These are phyloP conservation scores for Bryopsis sp. DNA, from an alignment of 139 green algal species.

Conservation along the genomic window DNA sequence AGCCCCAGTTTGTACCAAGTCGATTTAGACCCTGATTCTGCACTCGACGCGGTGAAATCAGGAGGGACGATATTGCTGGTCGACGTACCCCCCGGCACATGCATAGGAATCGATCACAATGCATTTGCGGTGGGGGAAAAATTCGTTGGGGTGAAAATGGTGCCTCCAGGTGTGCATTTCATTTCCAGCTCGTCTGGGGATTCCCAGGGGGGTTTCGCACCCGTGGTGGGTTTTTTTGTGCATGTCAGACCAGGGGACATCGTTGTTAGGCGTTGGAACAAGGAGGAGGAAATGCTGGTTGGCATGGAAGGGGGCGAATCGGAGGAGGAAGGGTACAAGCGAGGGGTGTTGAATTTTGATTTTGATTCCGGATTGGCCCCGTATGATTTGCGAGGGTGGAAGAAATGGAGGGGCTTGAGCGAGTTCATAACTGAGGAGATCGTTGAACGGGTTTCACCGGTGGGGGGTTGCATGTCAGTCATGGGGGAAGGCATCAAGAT, in stretches of 20 bases:
- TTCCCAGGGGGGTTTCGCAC: conserved; percentile 27
- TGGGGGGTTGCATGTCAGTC: no score
- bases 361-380: conserved; percentile 66
- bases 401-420: conserved; percentile 45
- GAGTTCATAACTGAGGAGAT: conserved; percentile 30
- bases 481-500: no score
- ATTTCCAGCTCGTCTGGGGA: conserved; percentile 26
- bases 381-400: conserved; percentile 55
- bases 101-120: conserved; percentile 75
- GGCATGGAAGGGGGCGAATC: conserved; percentile 46
- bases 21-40: conserved; percentile 46
- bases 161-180: conserved; percentile 77
- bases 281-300: conserved; percentile 40
- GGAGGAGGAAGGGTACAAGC: conserved; percentile 41
- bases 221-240: conserved; percentile 45
- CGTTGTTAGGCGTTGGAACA: conserved; percentile 49
- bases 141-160: conserved; percentile 87
- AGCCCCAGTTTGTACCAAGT: conserved; percentile 41
- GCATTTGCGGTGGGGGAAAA: conserved; percentile 60
- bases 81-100: conserved; percentile 51
- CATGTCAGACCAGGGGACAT: conserved; percentile 23
- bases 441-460: conserved; percentile 39
- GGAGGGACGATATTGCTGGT: conserved; percentile 65
- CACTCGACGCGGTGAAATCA: conserved; percentile 36
- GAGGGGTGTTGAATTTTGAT: conserved; percentile 53